A percentile compares a stretch with the other conserved stretches of the same genome.
Conservation (phyloP, 257 asterid genomes). For the Fraxinus anomala region DNA sequence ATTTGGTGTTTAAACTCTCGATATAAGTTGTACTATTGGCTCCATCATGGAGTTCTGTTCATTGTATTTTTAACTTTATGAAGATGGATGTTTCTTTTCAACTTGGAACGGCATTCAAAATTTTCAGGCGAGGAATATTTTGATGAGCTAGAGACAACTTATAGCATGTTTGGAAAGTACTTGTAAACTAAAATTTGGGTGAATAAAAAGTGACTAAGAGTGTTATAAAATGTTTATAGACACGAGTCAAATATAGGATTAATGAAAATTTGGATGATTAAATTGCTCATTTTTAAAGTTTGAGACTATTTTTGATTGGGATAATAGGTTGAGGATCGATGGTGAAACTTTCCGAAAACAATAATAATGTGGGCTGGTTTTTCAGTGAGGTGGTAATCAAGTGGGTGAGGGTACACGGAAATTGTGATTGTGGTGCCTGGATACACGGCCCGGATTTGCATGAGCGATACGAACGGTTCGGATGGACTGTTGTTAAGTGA, state of each 20-base stretch:
- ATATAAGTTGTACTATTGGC: too few species aligned
- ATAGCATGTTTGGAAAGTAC: too few species aligned
- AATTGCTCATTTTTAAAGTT: not conserved
- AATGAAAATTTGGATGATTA: not conserved
- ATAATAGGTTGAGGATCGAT: not conserved
- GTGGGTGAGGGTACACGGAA: conserved; percentile 14
- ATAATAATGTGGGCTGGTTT: conserved; percentile 6
- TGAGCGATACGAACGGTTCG: conserved; percentile 10
- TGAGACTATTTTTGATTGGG: not conserved
- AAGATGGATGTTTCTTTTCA: too few species aligned
- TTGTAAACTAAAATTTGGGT: too few species aligned
- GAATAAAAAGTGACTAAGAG: too few species aligned
- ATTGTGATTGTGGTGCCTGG: not conserved
- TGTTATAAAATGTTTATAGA: too few species aligned
- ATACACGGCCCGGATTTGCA: not conserved
- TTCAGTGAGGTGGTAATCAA: not conserved
- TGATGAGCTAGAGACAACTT: too few species aligned
- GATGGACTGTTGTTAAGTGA: not conserved
- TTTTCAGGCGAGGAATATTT: too few species aligned
- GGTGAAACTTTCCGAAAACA: not conserved
- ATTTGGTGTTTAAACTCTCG: not conserved
- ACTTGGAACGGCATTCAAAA: too few species aligned
- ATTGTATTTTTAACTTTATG: too few species aligned
- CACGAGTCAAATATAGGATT: too few species aligned
- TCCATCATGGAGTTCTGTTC: too few species aligned